phyloP scores from a whole-genome alignment of 2,329 filamentous ascomycete genomes.

The Hortaea werneckii region DNA sequence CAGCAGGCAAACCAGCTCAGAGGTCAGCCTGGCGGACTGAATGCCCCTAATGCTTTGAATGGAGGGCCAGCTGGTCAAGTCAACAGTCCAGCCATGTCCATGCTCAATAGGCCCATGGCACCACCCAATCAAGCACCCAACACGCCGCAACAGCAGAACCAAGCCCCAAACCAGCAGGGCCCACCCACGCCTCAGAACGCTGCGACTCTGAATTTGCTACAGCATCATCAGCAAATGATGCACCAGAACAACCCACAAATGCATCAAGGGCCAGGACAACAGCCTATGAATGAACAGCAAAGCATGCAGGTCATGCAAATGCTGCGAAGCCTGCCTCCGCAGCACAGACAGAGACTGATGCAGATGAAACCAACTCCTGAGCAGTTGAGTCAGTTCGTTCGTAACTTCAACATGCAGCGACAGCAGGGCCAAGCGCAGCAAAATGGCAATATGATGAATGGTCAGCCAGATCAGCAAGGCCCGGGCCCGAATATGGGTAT shows the following conservation, averaged over 20 bases:
- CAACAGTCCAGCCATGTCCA: constrained; percentile 37
- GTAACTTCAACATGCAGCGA: constrained; percentile 2
- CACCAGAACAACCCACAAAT: constrained; percentile 25
- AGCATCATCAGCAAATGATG: constrained; percentile 24
- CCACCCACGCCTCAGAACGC: constrained; percentile 16
- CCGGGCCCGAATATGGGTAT: constrained; percentile 5
- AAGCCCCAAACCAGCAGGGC: constrained; percentile 15
- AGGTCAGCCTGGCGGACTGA: constrained; percentile 38
- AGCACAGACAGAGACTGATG: constrained; percentile 10
- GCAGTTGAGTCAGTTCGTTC: background rate
- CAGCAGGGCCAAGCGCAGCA: constrained; percentile 7
- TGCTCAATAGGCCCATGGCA: constrained; percentile 39
- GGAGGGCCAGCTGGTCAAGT: constrained; percentile 18
- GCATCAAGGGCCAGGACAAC: background rate
- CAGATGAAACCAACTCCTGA: constrained; percentile 4
- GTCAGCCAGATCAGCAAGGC: background rate
- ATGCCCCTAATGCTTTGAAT: constrained; percentile 29
- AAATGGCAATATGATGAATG: background rate
- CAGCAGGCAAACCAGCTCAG: constrained; percentile 35
- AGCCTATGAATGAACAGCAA: constrained; percentile 13
- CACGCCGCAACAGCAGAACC: constrained; percentile 23
- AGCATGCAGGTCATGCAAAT: constrained; percentile 13
- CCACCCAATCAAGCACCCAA: constrained; percentile 32
- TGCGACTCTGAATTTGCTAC: constrained; percentile 14
- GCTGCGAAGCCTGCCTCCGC: constrained; percentile 20